Base-by-base conservation (phyloP, 2,329 filamentous ascomycete genomes). In the Venturia effusa region DNA sequence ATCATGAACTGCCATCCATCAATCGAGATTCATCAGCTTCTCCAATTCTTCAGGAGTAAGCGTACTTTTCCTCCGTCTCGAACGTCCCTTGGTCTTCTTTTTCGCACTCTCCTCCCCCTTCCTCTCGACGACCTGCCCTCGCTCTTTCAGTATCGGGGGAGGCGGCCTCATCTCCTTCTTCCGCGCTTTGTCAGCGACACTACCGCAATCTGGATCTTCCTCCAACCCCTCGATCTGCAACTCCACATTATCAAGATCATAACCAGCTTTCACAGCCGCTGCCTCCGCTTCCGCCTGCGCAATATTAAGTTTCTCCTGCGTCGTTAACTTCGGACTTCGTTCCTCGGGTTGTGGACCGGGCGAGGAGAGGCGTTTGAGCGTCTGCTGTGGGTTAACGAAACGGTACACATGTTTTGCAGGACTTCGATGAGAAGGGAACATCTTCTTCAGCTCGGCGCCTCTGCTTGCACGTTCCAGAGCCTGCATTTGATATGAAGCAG, bases 21-120 rank as follows among this genome's bases (percentile, higher is more conserved):
- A 60, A 41, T 60, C 59, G n/a, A 40, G 15, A 24, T 51, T 51
- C 60, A 76, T 65, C 48, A 76, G 67, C 39, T 70, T 72, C 75
- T 89, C 83, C 70, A 92, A 75, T 74, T 93, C 89, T 79, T 87
- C 88, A 3, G 88, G 85, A 69, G 84, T 91, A 39, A 93, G 76
- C 24, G 89, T 92, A 70, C 88, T 91, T 72, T 89, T 82, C 71
- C 89, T 80, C 71, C 88, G 79, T 66, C 82, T 87, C 2, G 84
- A 77, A 77, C 87, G 73, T 72, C 85, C 69, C 74, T 78, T 70
- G 78, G 83, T 78, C 72, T 74, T 70, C 70, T 43, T 85, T 76
- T 64, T 71, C 30, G 51, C 43, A 24, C 8, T 13, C 2, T 30
- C 48, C 27, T 55, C 48, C 17, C 62, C 60, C 67, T 22, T 69